These are phyloP conservation scores for Claviceps purpurea DNA, from an alignment of 2,329 filamentous ascomycete species.

Conservation along the genomic window DNA sequence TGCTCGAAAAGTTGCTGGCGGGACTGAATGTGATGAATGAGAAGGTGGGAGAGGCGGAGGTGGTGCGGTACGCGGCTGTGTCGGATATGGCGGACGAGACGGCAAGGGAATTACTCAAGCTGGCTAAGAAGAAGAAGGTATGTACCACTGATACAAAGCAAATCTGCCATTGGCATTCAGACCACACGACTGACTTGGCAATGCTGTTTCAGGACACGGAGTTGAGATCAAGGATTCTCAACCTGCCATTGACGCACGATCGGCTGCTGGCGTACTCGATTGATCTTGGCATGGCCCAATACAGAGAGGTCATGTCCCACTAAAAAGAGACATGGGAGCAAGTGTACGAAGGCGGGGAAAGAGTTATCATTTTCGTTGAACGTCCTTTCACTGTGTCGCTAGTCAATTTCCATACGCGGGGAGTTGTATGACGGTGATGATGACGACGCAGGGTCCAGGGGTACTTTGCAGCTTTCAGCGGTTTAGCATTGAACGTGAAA, in stretches of 20 bases:
- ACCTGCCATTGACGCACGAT: slow-evolving; percentile 59
- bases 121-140: slow-evolving; percentile 43
- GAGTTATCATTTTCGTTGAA: neutral
- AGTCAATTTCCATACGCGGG: neutral
- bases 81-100: slow-evolving; percentile 70
- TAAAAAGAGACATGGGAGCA: slow-evolving; percentile 11
- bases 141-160: slow-evolving; percentile 13
- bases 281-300: slow-evolving; percentile 56
- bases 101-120: slow-evolving; percentile 48
- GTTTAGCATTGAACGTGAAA: no score
- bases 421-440: neutral
- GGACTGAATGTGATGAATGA: slow-evolving; percentile 43
- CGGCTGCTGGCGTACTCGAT: slow-evolving; percentile 56
- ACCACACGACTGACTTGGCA: slow-evolving; percentile 2
- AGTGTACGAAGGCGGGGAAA: neutral
- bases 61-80: slow-evolving; percentile 52
- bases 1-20: slow-evolving; percentile 43
- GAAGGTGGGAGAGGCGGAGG: slow-evolving; percentile 28
- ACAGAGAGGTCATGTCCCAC: slow-evolving; percentile 46
- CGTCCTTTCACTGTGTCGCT: neutral
- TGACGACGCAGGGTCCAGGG: neutral
- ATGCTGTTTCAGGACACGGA: slow-evolving; percentile 18
- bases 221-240: slow-evolving; percentile 32
- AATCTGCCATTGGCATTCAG: neutral
- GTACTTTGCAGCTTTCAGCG: no score